Evolutionary conservation across 2,329 filamentous ascomycete genomes (phyloP).

Genomic region (Fusarium sp.): DNA sequence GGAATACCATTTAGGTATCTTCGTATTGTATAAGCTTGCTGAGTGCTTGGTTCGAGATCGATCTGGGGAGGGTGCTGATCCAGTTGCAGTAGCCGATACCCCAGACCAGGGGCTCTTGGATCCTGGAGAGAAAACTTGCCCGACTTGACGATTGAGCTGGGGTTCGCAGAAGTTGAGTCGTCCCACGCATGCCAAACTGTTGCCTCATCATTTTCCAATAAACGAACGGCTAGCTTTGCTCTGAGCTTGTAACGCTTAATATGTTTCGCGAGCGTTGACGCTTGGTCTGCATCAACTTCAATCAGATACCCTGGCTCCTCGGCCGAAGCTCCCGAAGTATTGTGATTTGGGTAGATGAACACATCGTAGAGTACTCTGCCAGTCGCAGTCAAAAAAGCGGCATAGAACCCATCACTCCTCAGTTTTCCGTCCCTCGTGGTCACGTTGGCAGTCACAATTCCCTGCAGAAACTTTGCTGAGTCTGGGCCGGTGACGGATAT

Average conservation of each 20-base stretch:
- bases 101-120: slow-evolving; percentile 63
- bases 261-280: slow-evolving; percentile 71
- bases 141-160: slow-evolving; percentile 30
- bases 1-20: slow-evolving; percentile 83
- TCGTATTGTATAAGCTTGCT: slow-evolving; percentile 75
- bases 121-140: slow-evolving; percentile 57
- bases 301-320: slow-evolving; percentile 67
- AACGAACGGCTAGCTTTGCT: slow-evolving; percentile 76
- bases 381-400: slow-evolving; percentile 84
- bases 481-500: slow-evolving; percentile 83
- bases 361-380: slow-evolving; percentile 89
- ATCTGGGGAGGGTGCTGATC: slow-evolving; percentile 46
- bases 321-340: slow-evolving; percentile 35
- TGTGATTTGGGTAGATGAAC: slow-evolving; percentile 78
- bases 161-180: slow-evolving; percentile 48
- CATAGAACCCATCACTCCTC: slow-evolving; percentile 70
- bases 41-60: slow-evolving; percentile 57
- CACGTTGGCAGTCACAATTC: slow-evolving; percentile 75
- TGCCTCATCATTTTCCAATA: slow-evolving; percentile 71
- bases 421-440: slow-evolving; percentile 50
- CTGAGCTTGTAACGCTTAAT: slow-evolving; percentile 87
- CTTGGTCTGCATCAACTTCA: slow-evolving; percentile 80
- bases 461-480: slow-evolving; percentile 85
- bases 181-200: slow-evolving; percentile 81
- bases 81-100: slow-evolving; percentile 57